Base-by-base conservation (phyloP, 2,329 filamentous ascomycete species). In the Colletotrichum abscissum region DNA sequence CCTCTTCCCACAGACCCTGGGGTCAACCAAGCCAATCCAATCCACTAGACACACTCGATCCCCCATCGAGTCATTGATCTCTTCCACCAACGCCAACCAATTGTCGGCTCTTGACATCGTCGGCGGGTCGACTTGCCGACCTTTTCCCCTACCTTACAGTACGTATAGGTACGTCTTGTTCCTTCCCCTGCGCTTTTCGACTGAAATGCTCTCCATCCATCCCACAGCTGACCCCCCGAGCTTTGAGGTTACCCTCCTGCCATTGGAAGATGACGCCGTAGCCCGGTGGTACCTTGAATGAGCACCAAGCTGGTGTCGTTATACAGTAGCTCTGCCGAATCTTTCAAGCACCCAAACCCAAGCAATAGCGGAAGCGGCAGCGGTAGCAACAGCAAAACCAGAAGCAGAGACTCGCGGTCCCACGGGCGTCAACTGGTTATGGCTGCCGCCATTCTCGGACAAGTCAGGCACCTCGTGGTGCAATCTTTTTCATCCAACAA, bases 21-120 rank as follows among this genome's bases (percentile, higher is more conserved):
- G 55, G 60, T 65, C 60, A 70, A 71, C 71, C 71, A 73, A 69
- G 42, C 66, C 69, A 69, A 57, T 26, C 35, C 33, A 56, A 49
- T 42, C 65, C 70, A 64, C 42, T 59, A 73, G 58, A 59, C 54
- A 38, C 62, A 28, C 67, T 73, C 67, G 46, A 62, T 70, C 55
- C 49, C 65, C 62, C 60, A 73, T 73, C 71, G 71, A 73, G 71
- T 73, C 71, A 73, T 73, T 73, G 60, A 66, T 42, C 30, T 66
- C 52, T 56, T 57, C 62, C 60, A 62, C 70, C 67, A 60, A 54
- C 67, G 58, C 38, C 60, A 49, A 52, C 60, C 71, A 66, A 73
- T 71, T 68, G 58, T 35, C 67, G 38, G 56, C 35, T 62, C 26
- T 28, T 35, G 22, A 58, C 46, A 60, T 69, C 5, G n/a, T 65